Evolutionary conservation across 352 stramenopile species (phyloP), one percentile per base, ranked within the genome.

Genomic region (Phytopythium aichiense): DNA sequence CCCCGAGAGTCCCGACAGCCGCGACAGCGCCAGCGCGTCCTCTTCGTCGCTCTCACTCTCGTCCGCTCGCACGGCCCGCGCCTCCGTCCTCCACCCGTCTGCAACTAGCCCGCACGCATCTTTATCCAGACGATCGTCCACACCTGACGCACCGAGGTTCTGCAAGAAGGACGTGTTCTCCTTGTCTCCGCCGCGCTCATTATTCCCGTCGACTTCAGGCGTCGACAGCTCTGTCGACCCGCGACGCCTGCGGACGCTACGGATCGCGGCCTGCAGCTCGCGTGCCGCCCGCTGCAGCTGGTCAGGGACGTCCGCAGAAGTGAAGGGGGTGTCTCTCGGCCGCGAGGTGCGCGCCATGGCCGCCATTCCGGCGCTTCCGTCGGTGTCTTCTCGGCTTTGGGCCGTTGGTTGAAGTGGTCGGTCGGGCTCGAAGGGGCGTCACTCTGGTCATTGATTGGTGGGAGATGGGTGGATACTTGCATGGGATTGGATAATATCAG

Each of bases 211-310:
- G 50, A 13, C 4, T 16, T 12, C 16, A 9, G 49, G 1, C 5
- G 6, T 42, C 13, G 33, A 1, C n/a, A 0, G 46, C 28, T 60
- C 49, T 22, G 58, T 48, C 15, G 68, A 69, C 42, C 45, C 12
- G 25, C 73, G 66, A 0, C 63, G 66, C 23, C 60, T 60, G n/a
- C 71, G 68, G 16, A 65, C 66, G 58, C 69, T 79, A n/a, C 59
- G 67, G 42, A 88, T 84, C 16, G 78, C 78, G 20, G 68, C 69
- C 20, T 86, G 76, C 9, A 88, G 77, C 58, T 87, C 73, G 55
- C 84, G 71, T 7, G 81, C 67, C 0, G 77, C 73, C 51, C 70
- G 69, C 55, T 86, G 77, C 15, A 90, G 63, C 23, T 65, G 66
- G 42, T 12, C 65, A 40, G 23, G 60, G 63, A 68, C 54, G 12